Base-by-base conservation (phyloP, 2,329 filamentous ascomycete genomes). In the Myriangium duriaei region DNA sequence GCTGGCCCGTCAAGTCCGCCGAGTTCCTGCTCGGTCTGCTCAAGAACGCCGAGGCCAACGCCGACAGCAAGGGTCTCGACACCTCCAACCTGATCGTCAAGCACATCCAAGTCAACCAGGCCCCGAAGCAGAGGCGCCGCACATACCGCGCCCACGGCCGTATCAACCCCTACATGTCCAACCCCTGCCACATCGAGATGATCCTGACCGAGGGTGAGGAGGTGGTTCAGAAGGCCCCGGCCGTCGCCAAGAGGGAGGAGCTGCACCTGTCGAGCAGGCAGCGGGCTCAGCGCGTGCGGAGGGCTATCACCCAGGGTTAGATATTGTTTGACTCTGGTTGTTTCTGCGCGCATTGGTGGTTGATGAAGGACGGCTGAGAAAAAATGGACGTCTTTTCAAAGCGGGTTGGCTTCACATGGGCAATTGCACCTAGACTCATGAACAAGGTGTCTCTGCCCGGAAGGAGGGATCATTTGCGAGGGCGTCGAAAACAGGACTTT, bases 81-180 rank as follows among this genome's bases (percentile, higher is more conserved):
- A 96, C 87, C 63, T 80, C 79, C 71, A 92, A 92, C 76, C 75
- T 98, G 63, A 71, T 96, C 64, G 83, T 98, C 72, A 95, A 95
- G 84, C 92, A 95, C 82, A 98, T 98, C 72, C 91, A 98, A 76
- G 91, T 98, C 77, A 98, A 98, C 84, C 91, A 98, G 77, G 92
- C 91, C 57, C 91, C 91, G 61, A 96, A 96, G 81, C 88, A 96
- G 77, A 81, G 91, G 65, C 79, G 91, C 72, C 81, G 91, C 68
- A 98, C 91, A 64, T 98, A 98, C 83, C 87, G 91, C 79, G 92
- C 92, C 51, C 91, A 98, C 78, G 91, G 91, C 79, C 86, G 91
- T 75, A 98, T 98, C 75, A 98, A 98, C 81, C 91, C 91, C 49
- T 98, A 96, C 79, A 96, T 98, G 92, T 95, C 87, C 56, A 93